Evolutionary conservation across 1,284 basidiomycete species (phyloP), one percentile per base, ranked within the genome.

Genomic region (Ganoderma sinense): DNA sequence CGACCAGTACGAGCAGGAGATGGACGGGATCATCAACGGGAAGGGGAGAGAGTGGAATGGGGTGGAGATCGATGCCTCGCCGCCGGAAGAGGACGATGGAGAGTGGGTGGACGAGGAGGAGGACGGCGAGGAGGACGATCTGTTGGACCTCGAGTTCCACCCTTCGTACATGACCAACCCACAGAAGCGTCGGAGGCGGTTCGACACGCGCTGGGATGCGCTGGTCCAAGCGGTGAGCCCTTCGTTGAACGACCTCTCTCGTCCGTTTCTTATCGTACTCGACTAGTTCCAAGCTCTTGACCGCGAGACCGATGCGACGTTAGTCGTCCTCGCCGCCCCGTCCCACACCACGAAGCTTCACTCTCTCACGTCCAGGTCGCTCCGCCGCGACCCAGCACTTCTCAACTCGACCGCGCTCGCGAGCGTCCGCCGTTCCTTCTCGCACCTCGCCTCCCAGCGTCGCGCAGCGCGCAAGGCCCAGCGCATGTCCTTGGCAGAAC

Each of bases 41-140:
- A 71, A 72, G 65, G 72, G 62, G 55, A 67, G 60, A 4, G 62
- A 55, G 40, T 73, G 72, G 72, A 65, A 67, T 29, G 71, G 59
- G 33, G 26, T 39, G 23, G 68, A 66, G 70, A 74, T 68, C 70
- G 60, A 23, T 23, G 40, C 8, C 14, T 63, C 65, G n/a, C 69
- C 62, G 16, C 69, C 71, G 3, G 75, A 64, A 2, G 77, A 77
- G 2, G 85, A 82, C 29, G 85, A 86, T 4, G 86, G 80, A 0
- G 91, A 93, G 72, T 94, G 92, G 91, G 81, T 93, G 18, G 91
- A 94, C 72, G 92, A 94, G 74, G 90, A 92, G 23, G 88, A 89
- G 59, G 90, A 90, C 26, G 85, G 82, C 2, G 90, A 90, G 73
- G 87, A 88, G 26, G 90, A 91, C 26, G 92, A 94, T 74, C 74